These are phyloP conservation scores for Talaromyces marneffei DNA, from an alignment of 2,329 filamentous ascomycete species.

Conservation along the genomic window DNA sequence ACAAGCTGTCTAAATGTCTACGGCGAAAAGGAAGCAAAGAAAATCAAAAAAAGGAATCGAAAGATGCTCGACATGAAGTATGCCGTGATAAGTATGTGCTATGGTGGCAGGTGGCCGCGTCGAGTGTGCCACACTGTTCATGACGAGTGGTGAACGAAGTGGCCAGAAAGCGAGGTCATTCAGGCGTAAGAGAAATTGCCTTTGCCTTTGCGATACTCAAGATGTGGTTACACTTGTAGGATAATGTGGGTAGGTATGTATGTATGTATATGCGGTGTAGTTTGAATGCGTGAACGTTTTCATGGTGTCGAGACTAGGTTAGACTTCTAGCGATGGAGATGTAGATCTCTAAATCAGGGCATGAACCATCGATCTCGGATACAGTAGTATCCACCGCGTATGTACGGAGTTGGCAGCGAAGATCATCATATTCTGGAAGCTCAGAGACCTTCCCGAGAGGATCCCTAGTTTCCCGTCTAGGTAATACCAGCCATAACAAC, in stretches of 20 bases:
- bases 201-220: neutral
- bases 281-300: neutral
- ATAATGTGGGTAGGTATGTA: neutral
- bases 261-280: neutral
- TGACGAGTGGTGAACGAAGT: slow-evolving; percentile 7
- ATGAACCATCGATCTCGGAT: slow-evolving; percentile 1
- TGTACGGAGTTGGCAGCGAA: too few species aligned
- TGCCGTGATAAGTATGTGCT: neutral
- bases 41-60: neutral
- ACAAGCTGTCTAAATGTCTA: neutral
- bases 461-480: neutral
- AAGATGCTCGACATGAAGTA: neutral
- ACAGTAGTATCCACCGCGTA: neutral
- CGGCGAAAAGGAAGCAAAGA: neutral
- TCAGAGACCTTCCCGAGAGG: neutral
- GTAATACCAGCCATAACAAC: neutral
- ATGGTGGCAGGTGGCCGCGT: neutral
- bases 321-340: neutral
- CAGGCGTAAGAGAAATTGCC: neutral
- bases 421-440: neutral
- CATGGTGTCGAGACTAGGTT: neutral
- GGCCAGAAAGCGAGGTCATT: slow-evolving; percentile 5
- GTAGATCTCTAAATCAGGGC: neutral
- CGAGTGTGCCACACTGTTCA: neutral
- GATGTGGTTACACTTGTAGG: neutral